Conservation (phyloP, 176 grass and related monocot species). For the Hyparrhenia diplandra region DNA sequence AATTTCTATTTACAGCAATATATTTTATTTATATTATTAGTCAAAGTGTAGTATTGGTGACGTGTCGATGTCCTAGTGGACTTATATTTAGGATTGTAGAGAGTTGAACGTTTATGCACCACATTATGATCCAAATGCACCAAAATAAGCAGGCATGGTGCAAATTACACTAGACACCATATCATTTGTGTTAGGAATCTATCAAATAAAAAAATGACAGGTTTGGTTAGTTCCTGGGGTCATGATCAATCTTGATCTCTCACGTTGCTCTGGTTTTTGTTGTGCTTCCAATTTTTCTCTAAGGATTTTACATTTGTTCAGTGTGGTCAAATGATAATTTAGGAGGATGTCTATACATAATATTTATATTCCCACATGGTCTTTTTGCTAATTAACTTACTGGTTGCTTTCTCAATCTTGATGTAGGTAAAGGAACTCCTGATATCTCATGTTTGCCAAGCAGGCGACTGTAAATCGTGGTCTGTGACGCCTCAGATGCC, state of each 20-base stretch:
- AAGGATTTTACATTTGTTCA: not conserved
- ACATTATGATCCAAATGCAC: not conserved
- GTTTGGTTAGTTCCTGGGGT: not conserved
- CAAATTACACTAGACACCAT: not conserved
- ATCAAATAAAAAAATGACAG: not conserved
- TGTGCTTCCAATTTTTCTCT: not conserved
- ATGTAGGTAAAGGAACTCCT: constrained; percentile 42
- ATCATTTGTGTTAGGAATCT: not conserved
- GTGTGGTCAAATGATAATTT: constrained; percentile 1
- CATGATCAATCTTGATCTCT: not conserved
- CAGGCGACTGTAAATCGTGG: constrained; percentile 43
- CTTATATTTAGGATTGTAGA: not conserved
- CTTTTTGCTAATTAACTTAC: not conserved
- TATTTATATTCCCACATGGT: not conserved
- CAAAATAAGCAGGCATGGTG: not conserved
- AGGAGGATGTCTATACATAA: not conserved
- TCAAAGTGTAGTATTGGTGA: too few species aligned
- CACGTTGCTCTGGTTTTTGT: constrained; percentile 4
- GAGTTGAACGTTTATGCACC: constrained; percentile 6
- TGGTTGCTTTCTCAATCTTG: not conserved
- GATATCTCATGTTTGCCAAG: constrained; percentile 53
- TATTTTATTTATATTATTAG: not conserved
- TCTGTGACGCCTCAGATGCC: constrained; percentile 53
- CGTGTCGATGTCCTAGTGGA: not conserved
- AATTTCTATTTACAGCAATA: not conserved